Evolutionary conservation across 1,139 yeast genomes (phyloP).

Genomic region (Geotrichum carabidarum): DNA sequence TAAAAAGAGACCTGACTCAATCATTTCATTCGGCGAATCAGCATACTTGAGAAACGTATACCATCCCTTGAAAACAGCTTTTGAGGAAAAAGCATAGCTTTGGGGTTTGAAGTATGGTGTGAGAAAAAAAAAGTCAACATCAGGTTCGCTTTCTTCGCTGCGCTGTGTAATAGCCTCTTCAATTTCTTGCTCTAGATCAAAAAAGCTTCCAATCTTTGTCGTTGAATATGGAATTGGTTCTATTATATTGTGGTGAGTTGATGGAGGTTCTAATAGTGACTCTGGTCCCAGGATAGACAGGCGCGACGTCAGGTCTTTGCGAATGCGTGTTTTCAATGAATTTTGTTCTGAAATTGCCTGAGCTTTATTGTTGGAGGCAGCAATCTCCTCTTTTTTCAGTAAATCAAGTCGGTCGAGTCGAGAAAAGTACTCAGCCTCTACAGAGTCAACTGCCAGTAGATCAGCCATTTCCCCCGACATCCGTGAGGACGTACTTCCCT

Average conservation of each 20-base stretch:
- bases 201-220: not conserved
- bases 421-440: not conserved
- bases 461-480: not conserved
- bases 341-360: not conserved
- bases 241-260: not conserved
- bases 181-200: not conserved
- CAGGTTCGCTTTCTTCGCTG: not conserved
- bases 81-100: not conserved
- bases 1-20: slow-evolving; percentile 7
- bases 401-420: not conserved
- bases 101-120: not conserved
- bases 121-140: slow-evolving; percentile 7
- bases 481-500: too few species aligned
- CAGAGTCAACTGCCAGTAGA: not conserved
- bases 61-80: slow-evolving; percentile 3
- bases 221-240: too few species aligned
- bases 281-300: not conserved
- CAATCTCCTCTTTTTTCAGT: not conserved
- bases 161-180: not conserved
- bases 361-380: not conserved
- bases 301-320: not conserved
- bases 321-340: not conserved
- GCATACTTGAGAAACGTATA: not conserved
- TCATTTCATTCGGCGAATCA: slow-evolving; percentile 5
- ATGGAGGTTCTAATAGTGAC: not conserved